Evolutionary conservation across 2,329 filamentous ascomycete species (phyloP), one percentile per base, ranked within the genome.

Genomic region (Diaporthe ampelina): DNA sequence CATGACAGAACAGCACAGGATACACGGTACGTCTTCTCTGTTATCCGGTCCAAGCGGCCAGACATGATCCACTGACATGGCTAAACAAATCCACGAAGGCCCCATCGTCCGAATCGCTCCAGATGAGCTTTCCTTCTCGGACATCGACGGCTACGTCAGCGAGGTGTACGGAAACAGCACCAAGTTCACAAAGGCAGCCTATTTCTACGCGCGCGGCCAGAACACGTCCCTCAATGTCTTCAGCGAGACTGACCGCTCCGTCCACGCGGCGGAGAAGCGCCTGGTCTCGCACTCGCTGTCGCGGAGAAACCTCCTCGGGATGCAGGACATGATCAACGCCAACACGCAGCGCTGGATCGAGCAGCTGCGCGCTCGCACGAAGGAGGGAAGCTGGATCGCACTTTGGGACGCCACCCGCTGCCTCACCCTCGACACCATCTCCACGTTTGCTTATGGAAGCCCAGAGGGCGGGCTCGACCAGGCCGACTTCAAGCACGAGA

Each of bases 21-120:
- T 56, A 45, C 29, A 72, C 37, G 70, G 70, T 65, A 65, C 19
- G 58, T 67, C 54, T 6, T 37, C 17, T 19, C 26, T 57, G 29
- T 57, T 17, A 11, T 35, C 10, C 50, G 37, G 8, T 6, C 10
- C 37, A 37, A 29, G 4, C 29, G 37, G 43, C 43, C 6, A 17
- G 24, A 13, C 0, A 54, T 54, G 37, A 13, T 37, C 37, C 3
- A 54, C 24, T 29, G 24, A 17, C 24, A 17, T 29, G 24, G 11
- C 50, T 24, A 5, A 54, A 24, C 24, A 26, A 29, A 54, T 6
- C 11, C 50, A 1, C 26, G 4, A 17, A 57, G 54, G 54, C 17
- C 54, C 54, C 29, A 57, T 57, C 54, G 54, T 57, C 29, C 26
- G 54, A 57, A 57, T 57, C 17, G 54, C 54, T 29, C 2, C 17